Evolutionary conservation across 1,284 basidiomycete genomes (phyloP).

Genomic region (Leccinum holopus): DNA sequence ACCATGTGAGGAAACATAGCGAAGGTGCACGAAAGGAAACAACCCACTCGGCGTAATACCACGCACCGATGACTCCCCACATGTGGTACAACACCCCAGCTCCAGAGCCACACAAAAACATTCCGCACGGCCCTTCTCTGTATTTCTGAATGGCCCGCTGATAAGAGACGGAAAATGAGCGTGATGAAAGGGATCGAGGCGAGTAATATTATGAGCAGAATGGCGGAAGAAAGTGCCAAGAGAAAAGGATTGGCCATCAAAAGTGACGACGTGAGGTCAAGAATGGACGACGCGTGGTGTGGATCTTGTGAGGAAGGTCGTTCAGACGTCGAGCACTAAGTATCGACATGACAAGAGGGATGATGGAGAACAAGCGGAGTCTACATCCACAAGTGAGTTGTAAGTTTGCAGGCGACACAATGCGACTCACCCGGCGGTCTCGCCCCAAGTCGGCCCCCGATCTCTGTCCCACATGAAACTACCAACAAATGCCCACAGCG

Average conservation of each 20-base stretch:
- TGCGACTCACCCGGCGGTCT: constrained; percentile 70
- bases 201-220: constrained; percentile 60
- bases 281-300: constrained; percentile 69
- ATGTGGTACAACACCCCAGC: constrained; percentile 82
- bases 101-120: constrained; percentile 86
- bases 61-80: constrained; percentile 83
- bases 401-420: neutral
- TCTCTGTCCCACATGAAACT: constrained; percentile 84
- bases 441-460: constrained; percentile 71
- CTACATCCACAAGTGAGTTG: constrained; percentile 34
- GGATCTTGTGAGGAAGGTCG: constrained; percentile 62
- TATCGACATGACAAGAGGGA: constrained; percentile 70
- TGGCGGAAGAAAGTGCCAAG: constrained; percentile 55
- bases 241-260: constrained; percentile 80
- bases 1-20: constrained; percentile 4
- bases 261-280: constrained; percentile 78
- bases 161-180: constrained; percentile 76
- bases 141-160: constrained; percentile 62
- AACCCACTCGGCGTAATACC: constrained; percentile 85
- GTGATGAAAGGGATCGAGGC: constrained; percentile 84
- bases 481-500: constrained; percentile 85
- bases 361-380: constrained; percentile 73
- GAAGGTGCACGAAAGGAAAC: neutral
- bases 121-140: constrained; percentile 41
- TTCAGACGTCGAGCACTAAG: constrained; percentile 73